Conservation (phyloP, 805 yeast species). For the Ogataea nakhonphanomensis region DNA sequence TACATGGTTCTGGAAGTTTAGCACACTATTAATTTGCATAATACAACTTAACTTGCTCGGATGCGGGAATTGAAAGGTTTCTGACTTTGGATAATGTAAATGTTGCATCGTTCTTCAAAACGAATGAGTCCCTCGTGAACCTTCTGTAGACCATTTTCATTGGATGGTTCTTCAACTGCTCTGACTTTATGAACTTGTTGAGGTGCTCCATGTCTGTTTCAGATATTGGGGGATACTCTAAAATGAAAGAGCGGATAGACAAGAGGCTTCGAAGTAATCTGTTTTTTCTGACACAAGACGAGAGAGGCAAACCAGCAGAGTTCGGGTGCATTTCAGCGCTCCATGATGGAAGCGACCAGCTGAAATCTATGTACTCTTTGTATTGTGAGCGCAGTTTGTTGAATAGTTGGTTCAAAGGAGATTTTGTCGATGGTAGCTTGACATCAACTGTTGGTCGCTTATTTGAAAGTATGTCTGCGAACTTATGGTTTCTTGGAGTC, state of each 20-base stretch:
- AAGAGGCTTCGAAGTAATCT: slow-evolving; percentile 13
- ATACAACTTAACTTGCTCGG: slow-evolving; percentile 10
- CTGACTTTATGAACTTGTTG: slow-evolving; percentile 7
- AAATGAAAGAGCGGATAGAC: slow-evolving; percentile 14
- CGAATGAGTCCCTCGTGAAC: slow-evolving; percentile 14
- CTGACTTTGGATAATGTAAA: slow-evolving; percentile 10
- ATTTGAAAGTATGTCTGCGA: slow-evolving; percentile 1
- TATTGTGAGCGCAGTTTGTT: slow-evolving; percentile 15
- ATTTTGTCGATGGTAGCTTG: too few relatives aligned
- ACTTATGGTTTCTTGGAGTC: slow-evolving; percentile 7
- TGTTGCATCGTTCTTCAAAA: slow-evolving; percentile 16
- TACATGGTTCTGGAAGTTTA: slow-evolving; percentile 35
- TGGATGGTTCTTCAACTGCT: slow-evolving; percentile 1
- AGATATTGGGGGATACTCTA: slow-evolving; percentile 18
- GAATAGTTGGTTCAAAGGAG: neutral
- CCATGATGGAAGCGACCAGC: slow-evolving; percentile 15
- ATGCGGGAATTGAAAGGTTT: slow-evolving; percentile 9
- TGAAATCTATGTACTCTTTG: slow-evolving; percentile 9
- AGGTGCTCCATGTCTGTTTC: slow-evolving; percentile 17
- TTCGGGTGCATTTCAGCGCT: slow-evolving; percentile 16
- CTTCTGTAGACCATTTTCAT: slow-evolving; percentile 14
- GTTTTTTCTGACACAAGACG: slow-evolving; percentile 17
- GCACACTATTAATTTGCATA: slow-evolving; percentile 6
- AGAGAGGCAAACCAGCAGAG: slow-evolving; percentile 24
- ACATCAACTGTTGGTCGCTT: too few relatives aligned